Conservation (phyloP, 2,329 filamentous ascomycete genomes). For the Scleromitrula shiraiana region DNA sequence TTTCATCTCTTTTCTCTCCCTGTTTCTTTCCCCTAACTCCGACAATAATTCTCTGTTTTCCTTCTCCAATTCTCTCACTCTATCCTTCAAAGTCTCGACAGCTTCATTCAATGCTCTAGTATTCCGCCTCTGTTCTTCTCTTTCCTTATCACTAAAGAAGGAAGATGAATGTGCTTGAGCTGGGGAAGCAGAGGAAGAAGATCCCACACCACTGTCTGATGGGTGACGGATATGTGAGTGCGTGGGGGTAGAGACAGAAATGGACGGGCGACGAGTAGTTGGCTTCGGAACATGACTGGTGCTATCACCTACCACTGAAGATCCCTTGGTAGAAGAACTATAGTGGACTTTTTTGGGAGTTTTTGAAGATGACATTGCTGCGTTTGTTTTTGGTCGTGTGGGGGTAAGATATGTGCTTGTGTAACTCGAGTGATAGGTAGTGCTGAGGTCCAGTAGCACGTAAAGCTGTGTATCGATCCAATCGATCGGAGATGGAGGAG, state of each 20-base stretch:
- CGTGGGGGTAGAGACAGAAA: not conserved
- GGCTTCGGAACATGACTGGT: not conserved
- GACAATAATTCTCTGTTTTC: no score
- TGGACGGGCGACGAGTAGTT: not conserved
- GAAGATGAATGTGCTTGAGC: not conserved
- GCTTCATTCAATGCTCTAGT: not conserved
- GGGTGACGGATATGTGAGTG: not conserved
- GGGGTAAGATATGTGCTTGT: not conserved
- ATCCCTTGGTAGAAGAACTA: constrained; percentile 1
- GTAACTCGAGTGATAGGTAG: no score
- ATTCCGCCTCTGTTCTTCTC: not conserved
- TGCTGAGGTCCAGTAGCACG: no score
- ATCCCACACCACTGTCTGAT: constrained; percentile 1
- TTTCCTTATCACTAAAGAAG: not conserved
- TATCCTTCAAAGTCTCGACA: constrained; percentile 2
- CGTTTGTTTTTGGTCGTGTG: not conserved
- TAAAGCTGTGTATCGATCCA: no score
- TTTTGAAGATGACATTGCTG: not conserved
- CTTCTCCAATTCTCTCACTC: constrained; percentile 2
- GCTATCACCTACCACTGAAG: not conserved
- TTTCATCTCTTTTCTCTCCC: constrained; percentile 2
- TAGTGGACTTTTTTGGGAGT: not conserved
- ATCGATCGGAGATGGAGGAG: not conserved
- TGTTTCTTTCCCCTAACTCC: constrained; percentile 5
- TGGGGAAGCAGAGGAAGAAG: not conserved